Percentiles rank a stretch among this genome's conserved stretches.
Conservation (phyloP, 805 yeast genomes). For the Pichia nakasei region DNA sequence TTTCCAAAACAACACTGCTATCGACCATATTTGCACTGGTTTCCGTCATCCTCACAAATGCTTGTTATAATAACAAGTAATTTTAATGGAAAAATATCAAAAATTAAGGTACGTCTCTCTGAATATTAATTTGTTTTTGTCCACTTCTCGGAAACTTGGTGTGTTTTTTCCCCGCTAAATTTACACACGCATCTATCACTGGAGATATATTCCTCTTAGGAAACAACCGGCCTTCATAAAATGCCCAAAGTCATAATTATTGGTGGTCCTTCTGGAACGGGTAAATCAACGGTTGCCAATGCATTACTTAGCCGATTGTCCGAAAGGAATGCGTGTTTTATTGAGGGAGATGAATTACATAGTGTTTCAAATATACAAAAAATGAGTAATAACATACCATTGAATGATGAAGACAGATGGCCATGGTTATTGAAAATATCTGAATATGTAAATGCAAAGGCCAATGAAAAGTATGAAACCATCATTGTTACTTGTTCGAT, state of each 20-base stretch:
- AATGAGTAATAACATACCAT: conserved; percentile 74
- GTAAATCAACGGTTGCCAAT: conserved; percentile 74
- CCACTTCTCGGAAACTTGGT: no score
- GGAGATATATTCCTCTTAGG: no score
- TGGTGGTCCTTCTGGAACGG: conserved; percentile 97
- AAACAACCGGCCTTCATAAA: neutral
- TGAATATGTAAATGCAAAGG: conserved; percentile 29
- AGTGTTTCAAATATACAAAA: conserved; percentile 63
- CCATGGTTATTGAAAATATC: conserved; percentile 67
- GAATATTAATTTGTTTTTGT: no score
- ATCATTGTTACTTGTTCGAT: conserved; percentile 79
- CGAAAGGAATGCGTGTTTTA: conserved; percentile 20
- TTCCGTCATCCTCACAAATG: neutral
- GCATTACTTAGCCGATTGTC: conserved; percentile 35
- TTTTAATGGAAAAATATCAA: no score
- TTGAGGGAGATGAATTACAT: conserved; percentile 85
- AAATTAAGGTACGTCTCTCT: no score
- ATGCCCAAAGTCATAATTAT: conserved; percentile 37
- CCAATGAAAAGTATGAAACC: conserved; percentile 18
- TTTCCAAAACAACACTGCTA: conserved; percentile 27
- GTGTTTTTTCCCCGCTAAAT: no score
- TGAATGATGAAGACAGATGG: conserved; percentile 88
- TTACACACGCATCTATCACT: no score
- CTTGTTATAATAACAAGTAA: no score
- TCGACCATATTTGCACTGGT: neutral